A percentile compares a stretch with the other conserved stretches of the same genome.
Conservation (phyloP, 2,329 filamentous ascomycete species). For the Fusarium tupiense region DNA sequence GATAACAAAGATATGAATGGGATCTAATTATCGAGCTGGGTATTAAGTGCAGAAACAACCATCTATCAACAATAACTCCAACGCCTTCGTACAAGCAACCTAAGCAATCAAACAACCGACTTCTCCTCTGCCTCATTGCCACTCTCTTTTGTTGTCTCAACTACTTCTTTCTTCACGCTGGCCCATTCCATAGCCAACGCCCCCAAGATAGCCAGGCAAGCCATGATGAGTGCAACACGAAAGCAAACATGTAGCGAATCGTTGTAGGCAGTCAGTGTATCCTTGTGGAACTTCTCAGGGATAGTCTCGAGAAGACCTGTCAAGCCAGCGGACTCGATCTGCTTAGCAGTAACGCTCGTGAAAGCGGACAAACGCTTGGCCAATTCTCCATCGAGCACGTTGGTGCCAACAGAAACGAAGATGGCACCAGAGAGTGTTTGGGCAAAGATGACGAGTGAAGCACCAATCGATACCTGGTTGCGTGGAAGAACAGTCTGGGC, state of each 20-base stretch:
- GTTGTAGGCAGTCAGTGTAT: slow-evolving; percentile 61
- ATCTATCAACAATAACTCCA: not conserved
- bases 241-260: slow-evolving; percentile 62
- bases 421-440: slow-evolving; percentile 57
- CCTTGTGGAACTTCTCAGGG: not conserved
- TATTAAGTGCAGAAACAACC: not conserved
- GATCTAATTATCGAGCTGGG: not conserved
- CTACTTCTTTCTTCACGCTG: slow-evolving; percentile 3
- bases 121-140: not conserved
- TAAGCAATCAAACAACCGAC: not conserved
- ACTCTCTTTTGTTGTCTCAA: not conserved
- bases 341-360: slow-evolving; percentile 1
- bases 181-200: slow-evolving; percentile 33
- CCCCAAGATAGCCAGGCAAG: slow-evolving; percentile 59
- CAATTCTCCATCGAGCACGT: slow-evolving; percentile 60
- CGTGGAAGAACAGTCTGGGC: slow-evolving; percentile 56
- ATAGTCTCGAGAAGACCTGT: slow-evolving; percentile 5
- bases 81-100: not conserved
- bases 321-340: slow-evolving; percentile 18
- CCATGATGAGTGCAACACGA: slow-evolving; percentile 62
- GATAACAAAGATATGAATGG: not conserved
- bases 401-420: slow-evolving; percentile 62
- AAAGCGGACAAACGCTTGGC: slow-evolving; percentile 8
- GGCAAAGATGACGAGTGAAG: slow-evolving; percentile 57
- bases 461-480: slow-evolving; percentile 57